These are phyloP conservation scores for Aspergillus steynii DNA, from an alignment of 495 filamentous ascomycete species.

Conservation along the genomic window DNA sequence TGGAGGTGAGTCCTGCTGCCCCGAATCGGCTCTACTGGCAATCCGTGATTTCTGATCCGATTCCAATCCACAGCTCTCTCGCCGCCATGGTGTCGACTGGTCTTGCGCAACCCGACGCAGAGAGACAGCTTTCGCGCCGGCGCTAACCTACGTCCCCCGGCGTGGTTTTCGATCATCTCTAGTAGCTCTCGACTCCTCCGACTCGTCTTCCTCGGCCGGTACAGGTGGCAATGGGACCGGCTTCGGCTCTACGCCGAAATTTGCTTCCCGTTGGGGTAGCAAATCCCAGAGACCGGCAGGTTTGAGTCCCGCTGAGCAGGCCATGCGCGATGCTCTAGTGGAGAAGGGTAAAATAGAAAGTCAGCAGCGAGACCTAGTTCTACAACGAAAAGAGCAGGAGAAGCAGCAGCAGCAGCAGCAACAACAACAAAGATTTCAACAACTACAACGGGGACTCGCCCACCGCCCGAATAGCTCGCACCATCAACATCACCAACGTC, in stretches of 20 bases:
- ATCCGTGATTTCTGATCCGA: background rate
- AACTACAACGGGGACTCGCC: too few relatives aligned
- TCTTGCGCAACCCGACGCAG: slow-evolving; percentile 25
- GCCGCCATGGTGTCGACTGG: slow-evolving; percentile 33
- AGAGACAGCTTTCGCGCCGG: slow-evolving; percentile 21
- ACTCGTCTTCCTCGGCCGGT: slow-evolving; percentile 13
- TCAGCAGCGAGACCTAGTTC: slow-evolving; percentile 4
- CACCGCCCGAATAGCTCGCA: background rate
- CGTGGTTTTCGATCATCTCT: slow-evolving; percentile 35
- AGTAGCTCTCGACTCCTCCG: slow-evolving; percentile 23
- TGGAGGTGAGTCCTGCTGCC: slow-evolving; percentile 30
- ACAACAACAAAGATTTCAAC: background rate
- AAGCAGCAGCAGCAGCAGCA: background rate
- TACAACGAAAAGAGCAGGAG: slow-evolving; percentile 5
- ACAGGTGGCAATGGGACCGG: slow-evolving; percentile 12
- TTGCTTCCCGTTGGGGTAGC: slow-evolving; percentile 22
- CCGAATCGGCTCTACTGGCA: background rate
- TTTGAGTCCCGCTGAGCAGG: slow-evolving; percentile 38
- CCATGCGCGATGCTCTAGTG: slow-evolving; percentile 34
- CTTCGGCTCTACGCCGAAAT: slow-evolving; percentile 13
- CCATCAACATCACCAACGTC: background rate
- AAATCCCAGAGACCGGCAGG: slow-evolving; percentile 23
- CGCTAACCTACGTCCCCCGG: slow-evolving; percentile 17
- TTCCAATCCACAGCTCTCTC: slow-evolving; percentile 24
- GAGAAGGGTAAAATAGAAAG: slow-evolving; percentile 16